phyloP scores from a whole-genome alignment of 2,329 filamentous ascomycete genomes.

The Aspergillus sp. region DNA sequence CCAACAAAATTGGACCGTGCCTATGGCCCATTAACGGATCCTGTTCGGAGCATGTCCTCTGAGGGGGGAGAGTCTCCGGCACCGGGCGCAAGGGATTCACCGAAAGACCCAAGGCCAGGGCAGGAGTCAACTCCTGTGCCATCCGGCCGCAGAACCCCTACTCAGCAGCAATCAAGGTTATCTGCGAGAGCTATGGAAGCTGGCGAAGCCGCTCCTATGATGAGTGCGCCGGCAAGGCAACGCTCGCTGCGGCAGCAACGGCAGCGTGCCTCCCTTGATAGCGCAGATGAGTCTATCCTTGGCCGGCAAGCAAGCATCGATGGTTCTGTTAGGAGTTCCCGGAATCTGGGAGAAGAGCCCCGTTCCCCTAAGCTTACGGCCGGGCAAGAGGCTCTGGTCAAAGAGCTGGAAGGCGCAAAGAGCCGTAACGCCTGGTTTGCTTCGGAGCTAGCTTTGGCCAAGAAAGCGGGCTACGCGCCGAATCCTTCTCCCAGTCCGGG shows the following conservation, averaged over 20 bases:
- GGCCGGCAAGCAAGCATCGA: conserved; percentile 32
- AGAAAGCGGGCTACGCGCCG: conserved; percentile 77
- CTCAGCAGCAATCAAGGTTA: conserved; percentile 38
- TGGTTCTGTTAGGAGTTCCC: conserved; percentile 27
- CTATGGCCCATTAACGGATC: conserved; percentile 33
- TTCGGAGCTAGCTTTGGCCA: conserved; percentile 83
- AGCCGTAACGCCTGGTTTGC: conserved; percentile 95
- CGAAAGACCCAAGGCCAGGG: conserved; percentile 25
- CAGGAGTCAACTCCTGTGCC: conserved; percentile 43
- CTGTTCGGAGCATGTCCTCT: conserved; percentile 31
- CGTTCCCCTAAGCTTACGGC: conserved; percentile 37
- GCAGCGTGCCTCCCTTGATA: conserved; percentile 60
- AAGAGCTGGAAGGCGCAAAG: conserved; percentile 76
- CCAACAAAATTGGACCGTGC: conserved; percentile 41
- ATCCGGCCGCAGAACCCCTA: conserved; percentile 58
- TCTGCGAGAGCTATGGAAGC: conserved; percentile 40
- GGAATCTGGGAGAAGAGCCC: conserved; percentile 37
- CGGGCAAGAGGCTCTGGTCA: conserved; percentile 56
- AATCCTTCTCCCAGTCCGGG: conserved; percentile 60
- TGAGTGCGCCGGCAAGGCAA: conserved; percentile 36
- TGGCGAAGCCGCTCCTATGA: conserved; percentile 36
- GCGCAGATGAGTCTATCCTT: conserved; percentile 49
- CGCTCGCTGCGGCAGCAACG: conserved; percentile 49
- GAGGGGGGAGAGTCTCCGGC: conserved; percentile 42
- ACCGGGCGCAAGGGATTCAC: conserved; percentile 36